Conservation (phyloP, 2,329 filamentous ascomycete species). For the Cadophora sp. region DNA sequence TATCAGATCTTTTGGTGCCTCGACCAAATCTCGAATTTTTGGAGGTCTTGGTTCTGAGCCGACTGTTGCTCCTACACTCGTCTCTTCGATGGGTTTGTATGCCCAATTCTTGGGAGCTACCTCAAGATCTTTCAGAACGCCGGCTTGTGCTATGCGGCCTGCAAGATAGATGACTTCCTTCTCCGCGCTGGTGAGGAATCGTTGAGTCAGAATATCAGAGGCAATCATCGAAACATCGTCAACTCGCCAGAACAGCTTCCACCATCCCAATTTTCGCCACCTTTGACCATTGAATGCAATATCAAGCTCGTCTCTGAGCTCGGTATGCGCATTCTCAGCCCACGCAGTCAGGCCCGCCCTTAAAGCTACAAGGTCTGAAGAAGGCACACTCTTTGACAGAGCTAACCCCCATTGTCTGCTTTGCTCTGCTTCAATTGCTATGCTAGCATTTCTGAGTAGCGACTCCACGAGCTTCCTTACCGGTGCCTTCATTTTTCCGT, state of each 20-base stretch:
- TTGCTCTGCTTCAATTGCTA: slow-evolving; percentile 58
- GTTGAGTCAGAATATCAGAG: slow-evolving; percentile 75
- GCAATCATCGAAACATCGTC: slow-evolving; percentile 89
- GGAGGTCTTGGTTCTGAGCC: slow-evolving; percentile 31
- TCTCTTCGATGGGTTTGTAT: slow-evolving; percentile 34
- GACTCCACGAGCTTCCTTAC: slow-evolving; percentile 72
- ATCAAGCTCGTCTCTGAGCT: slow-evolving; percentile 82
- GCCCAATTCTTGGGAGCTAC: slow-evolving; percentile 34
- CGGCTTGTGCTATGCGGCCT: slow-evolving; percentile 74
- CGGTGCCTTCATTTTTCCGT: slow-evolving; percentile 65
- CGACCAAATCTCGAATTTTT: slow-evolving; percentile 33
- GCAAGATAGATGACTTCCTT: slow-evolving; percentile 82
- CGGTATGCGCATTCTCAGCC: slow-evolving; percentile 81
- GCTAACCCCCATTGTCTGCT: slow-evolving; percentile 43
- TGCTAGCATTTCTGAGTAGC: slow-evolving; percentile 62
- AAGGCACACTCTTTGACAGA: slow-evolving; percentile 41
- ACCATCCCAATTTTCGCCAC: slow-evolving; percentile 88
- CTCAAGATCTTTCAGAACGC: slow-evolving; percentile 46
- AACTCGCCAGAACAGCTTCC: slow-evolving; percentile 93
- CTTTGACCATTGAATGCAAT: slow-evolving; percentile 75
- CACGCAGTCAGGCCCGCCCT: slow-evolving; percentile 68
- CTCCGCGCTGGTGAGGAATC: slow-evolving; percentile 81
- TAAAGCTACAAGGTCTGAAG: slow-evolving; percentile 54
- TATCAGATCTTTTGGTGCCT: slow-evolving; percentile 29
- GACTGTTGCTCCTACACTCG: slow-evolving; percentile 15